Conservation (phyloP, 1,284 basidiomycete genomes). For the Malassezia slooffiae region DNA sequence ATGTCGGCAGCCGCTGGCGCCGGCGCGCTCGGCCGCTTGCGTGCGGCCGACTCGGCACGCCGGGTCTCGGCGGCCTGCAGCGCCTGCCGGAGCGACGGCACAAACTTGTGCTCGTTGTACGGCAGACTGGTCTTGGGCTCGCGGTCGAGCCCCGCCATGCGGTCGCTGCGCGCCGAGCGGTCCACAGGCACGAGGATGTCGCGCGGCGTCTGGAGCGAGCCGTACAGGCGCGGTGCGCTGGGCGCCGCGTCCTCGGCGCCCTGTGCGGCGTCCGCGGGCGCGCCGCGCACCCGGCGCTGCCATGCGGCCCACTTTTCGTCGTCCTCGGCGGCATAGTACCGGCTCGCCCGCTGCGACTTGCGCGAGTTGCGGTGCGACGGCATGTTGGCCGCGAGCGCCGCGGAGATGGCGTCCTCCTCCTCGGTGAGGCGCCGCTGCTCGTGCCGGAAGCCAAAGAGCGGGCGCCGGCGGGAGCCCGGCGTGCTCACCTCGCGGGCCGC, state of each 20-base stretch:
- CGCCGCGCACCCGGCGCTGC: conserved; percentile 16
- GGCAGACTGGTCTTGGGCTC: conserved; percentile 45
- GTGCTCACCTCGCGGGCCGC: not conserved
- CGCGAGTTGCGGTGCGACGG: conserved; percentile 36
- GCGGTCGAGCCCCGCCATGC: conserved; percentile 28
- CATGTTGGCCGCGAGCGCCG: conserved; percentile 33
- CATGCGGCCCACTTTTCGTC: conserved; percentile 30
- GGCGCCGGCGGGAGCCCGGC: not conserved
- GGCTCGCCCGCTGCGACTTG: too few relatives aligned
- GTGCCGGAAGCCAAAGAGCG: not conserved
- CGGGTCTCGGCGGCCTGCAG: conserved; percentile 16
- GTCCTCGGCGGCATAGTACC: conserved; percentile 27
- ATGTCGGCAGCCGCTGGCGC: not conserved
- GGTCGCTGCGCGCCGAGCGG: conserved; percentile 12
- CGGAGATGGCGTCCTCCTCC: conserved; percentile 22
- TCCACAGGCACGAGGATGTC: conserved; percentile 23
- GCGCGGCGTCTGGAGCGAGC: conserved; percentile 8
- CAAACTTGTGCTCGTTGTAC: conserved; percentile 41
- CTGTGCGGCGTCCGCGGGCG: conserved; percentile 9
- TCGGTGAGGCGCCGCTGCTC: conserved; percentile 1
- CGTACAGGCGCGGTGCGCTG: not conserved
- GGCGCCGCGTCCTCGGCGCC: not conserved
- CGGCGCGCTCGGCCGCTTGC: not conserved
- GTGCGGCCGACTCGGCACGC: conserved; percentile 1
- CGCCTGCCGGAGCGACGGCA: conserved; percentile 38